Base-by-base conservation (phyloP, 2,329 filamentous ascomycete species). In the Arthrocladium fulminans region DNA sequence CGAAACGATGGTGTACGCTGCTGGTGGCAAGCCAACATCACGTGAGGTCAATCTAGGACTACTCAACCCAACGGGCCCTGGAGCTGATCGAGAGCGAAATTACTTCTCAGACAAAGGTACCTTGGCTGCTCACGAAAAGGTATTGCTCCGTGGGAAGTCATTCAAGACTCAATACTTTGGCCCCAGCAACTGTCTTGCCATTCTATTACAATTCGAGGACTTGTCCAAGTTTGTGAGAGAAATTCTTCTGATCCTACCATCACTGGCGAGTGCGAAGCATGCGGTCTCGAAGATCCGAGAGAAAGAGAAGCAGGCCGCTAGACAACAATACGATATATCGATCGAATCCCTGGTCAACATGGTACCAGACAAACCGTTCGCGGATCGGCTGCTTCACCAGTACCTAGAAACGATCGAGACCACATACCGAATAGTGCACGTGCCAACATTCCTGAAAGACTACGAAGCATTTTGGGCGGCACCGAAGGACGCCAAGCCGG, bases 391-490 rank as follows among this genome's bases (percentile, higher is more conserved):
- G 4, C 48, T 59, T 8, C 51, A 54, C 37, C 43, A 54, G 40
- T 59, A 59, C 34, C 63, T 83, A 15, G 66, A 75, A 41, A 74
- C 73, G 0, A 71, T 77, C 54, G 78, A 82, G 56, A 73, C 74
- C 1, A 72, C 76, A 13, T 71, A 76, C 52, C 71, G 80, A 2
- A 68, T 83, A 20, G 50, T 83, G 7, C 75, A 83, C 58, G 59
- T 76, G 1, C 78, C 79, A 0, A 73, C 72, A 0, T 82, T 83
- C 52, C 65, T 68, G 38, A 65, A 65, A 9, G 73, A 79, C 25
- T 83, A 81, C 54, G 73, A 77, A 20, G 65, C 67, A 0, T 53
- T 77, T 0, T 82, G 77, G 77, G 22, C 24, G 3, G 45, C 50
- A 4, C 51, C 56, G 12, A 24, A 43, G n/a, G 50, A 51, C 20